Evolutionary conservation across 2,329 filamentous ascomycete genomes (phyloP).

Genomic region (Colletotrichum liriopes): DNA sequence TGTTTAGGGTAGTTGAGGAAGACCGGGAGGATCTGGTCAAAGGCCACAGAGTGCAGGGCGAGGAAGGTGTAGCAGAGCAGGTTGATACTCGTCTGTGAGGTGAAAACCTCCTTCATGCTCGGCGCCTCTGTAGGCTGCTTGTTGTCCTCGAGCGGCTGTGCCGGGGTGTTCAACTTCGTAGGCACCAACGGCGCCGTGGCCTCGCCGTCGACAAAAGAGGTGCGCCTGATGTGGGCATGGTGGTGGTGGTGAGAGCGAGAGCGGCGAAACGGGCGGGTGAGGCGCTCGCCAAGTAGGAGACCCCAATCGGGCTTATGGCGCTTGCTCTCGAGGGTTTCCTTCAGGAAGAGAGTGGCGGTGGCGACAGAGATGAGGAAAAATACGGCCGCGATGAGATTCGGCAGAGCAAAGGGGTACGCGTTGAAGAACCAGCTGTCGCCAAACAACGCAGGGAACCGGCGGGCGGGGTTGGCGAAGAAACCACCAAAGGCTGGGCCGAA

Average conservation of each 20-base stretch:
- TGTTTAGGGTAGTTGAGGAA: slow-evolving; percentile 84
- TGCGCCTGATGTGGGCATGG: slow-evolving; percentile 53
- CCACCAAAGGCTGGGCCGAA: slow-evolving; percentile 92
- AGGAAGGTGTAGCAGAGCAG: slow-evolving; percentile 85
- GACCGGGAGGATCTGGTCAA: slow-evolving; percentile 89
- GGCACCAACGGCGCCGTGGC: slow-evolving; percentile 70
- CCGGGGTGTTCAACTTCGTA: slow-evolving; percentile 47
- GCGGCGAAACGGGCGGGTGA: slow-evolving; percentile 61
- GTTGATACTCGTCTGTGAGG: slow-evolving; percentile 81
- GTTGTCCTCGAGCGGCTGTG: slow-evolving; percentile 43
- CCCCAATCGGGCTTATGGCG: slow-evolving; percentile 82
- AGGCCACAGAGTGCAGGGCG: slow-evolving; percentile 86
- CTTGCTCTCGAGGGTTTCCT: slow-evolving; percentile 86
- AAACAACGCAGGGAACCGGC: slow-evolving; percentile 81
- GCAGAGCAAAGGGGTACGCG: slow-evolving; percentile 85
- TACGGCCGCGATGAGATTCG: slow-evolving; percentile 82
- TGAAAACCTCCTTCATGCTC: slow-evolving; percentile 77
- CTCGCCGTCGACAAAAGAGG: slow-evolving; percentile 70
- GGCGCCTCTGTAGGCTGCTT: slow-evolving; percentile 38
- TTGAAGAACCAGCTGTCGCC: slow-evolving; percentile 78
- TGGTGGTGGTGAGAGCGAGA: slow-evolving; percentile 47
- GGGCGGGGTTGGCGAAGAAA: slow-evolving; percentile 84
- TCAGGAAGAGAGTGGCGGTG: slow-evolving; percentile 83
- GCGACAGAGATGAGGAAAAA: slow-evolving; percentile 86
- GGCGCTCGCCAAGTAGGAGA: slow-evolving; percentile 77